Evolutionary conservation across 2,329 filamentous ascomycete genomes (phyloP), one percentile per base, ranked within the genome.

Genomic region (Paecilomyces dactylethromorphus): DNA sequence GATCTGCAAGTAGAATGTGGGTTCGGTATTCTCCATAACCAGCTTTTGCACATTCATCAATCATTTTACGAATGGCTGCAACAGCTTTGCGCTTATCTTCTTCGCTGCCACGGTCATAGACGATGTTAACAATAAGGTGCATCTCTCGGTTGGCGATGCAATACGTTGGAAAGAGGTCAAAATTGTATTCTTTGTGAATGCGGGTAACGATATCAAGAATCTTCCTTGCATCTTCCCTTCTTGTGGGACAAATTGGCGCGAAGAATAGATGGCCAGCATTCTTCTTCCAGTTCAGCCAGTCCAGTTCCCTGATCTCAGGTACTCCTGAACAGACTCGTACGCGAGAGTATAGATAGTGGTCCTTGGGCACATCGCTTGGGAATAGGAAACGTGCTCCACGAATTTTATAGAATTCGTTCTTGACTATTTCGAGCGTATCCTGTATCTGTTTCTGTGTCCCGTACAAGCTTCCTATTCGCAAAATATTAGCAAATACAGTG

Each of bases 1-100:
- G 77, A 62, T 81, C 78, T 63, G 76, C 74, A 39, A 79, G 71
- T 2, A 75, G 66, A n/a, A 80, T 59, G 67, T 80, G 79, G 3
- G 78, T 81, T 32, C 78, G 65, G 59, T 80, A 79, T 63, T 81
- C 77, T 29, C 77, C 77, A 65, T 74, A 79, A 2, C 78, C 78
- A 31, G 74, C 63, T 13, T 68, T 67, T 1, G 77, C 77, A n/a
- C 69, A 69, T 53, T 76, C 75, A 26, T 71, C 67, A 53, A 71
- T 70, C 58, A 71, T 66, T 33, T 68, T 68, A 26, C 66, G 64
- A 49, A 71, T 68, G 10, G 67, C 69, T 54, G 64, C 65, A 52
- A 64, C 66, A 52, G 65, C 70, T 29, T 53, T 45, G 32, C 58
- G 60, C 54, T 66, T 66, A 55, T 67, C 65, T 10, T 60, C 66